Percentiles rank a stretch among this genome's conserved stretches.
phyloP scores from a whole-genome alignment of 2,329 filamentous ascomycete species.

The Trichoderma brevicompactum region DNA sequence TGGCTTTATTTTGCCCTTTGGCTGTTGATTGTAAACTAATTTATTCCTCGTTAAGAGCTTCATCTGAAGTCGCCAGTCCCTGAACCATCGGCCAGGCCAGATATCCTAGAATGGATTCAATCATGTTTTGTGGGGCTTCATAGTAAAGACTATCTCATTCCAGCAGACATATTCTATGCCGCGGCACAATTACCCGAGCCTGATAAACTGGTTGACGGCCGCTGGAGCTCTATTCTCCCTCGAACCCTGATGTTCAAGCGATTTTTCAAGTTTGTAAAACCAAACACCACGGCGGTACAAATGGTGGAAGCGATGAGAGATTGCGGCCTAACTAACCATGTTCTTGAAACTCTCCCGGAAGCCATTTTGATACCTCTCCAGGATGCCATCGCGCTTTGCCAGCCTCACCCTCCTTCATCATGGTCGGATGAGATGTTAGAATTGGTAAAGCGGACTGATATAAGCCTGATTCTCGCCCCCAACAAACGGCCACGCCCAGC shows the following conservation, averaged over 20 bases:
- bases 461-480: constrained; percentile 67
- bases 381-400: constrained; percentile 83
- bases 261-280: constrained; percentile 64
- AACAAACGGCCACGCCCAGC: constrained; percentile 38
- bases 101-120: constrained; percentile 60
- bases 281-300: constrained; percentile 58
- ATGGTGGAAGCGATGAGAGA: constrained; percentile 75
- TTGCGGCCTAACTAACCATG: constrained; percentile 66
- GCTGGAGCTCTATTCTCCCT: constrained; percentile 59
- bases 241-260: constrained; percentile 71
- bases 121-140: constrained; percentile 48
- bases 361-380: constrained; percentile 78
- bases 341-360: constrained; percentile 85
- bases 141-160: constrained; percentile 47
- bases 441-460: constrained; percentile 80
- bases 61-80: constrained; percentile 41
- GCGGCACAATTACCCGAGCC: constrained; percentile 43
- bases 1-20: constrained; percentile 27
- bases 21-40: neutral
- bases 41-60: constrained; percentile 38
- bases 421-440: constrained; percentile 75
- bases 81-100: constrained; percentile 43
- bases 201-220: constrained; percentile 43
- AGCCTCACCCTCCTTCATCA: constrained; percentile 75
- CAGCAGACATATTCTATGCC: constrained; percentile 52